A percentile compares a stretch with the other conserved stretches of the same genome.
phyloP scores from a whole-genome alignment of 139 green algal genomes.

The Micractinium conductrix region DNA sequence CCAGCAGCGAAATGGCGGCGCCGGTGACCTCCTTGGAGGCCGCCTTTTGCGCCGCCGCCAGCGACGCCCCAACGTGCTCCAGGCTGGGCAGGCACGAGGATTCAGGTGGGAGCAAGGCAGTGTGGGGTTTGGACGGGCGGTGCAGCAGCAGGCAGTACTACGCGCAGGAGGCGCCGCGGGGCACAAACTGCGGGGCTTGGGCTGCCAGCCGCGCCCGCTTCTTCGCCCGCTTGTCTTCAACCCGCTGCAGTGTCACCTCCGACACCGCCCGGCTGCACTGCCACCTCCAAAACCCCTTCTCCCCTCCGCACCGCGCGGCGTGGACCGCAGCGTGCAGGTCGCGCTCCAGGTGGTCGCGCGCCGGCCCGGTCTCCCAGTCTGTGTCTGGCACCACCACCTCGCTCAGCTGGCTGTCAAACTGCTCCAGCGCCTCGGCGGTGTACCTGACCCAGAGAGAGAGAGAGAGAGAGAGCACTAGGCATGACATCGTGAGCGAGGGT shows the following conservation, averaged over 20 bases:
- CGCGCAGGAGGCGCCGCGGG: no score
- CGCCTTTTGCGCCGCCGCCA: constrained; percentile 35
- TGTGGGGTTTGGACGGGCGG: no score
- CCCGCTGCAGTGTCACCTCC: no score
- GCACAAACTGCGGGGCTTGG: no score
- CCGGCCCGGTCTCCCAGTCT: constrained; percentile 35
- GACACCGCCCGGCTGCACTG: no score
- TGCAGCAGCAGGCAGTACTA: no score
- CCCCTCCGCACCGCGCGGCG: neutral
- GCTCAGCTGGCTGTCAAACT: constrained; percentile 41
- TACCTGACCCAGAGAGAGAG: constrained; percentile 2
- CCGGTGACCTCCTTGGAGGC: constrained; percentile 23
- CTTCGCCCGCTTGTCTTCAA: no score
- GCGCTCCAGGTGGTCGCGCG: constrained; percentile 3
- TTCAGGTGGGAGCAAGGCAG: neutral
- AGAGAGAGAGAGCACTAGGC: neutral
- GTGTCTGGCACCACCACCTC: constrained; percentile 37
- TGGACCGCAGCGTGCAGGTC: constrained; percentile 37
- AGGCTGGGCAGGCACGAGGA: neutral
- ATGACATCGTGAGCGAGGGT: neutral
- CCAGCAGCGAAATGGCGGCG: constrained; percentile 56
- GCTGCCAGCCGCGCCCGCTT: no score
- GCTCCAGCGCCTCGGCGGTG: constrained; percentile 31
- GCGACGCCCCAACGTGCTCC: constrained; percentile 34
- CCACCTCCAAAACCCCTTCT: no score